phyloP scores from a whole-genome alignment of 1,284 basidiomycete species.

The Irpex lacteus region DNA sequence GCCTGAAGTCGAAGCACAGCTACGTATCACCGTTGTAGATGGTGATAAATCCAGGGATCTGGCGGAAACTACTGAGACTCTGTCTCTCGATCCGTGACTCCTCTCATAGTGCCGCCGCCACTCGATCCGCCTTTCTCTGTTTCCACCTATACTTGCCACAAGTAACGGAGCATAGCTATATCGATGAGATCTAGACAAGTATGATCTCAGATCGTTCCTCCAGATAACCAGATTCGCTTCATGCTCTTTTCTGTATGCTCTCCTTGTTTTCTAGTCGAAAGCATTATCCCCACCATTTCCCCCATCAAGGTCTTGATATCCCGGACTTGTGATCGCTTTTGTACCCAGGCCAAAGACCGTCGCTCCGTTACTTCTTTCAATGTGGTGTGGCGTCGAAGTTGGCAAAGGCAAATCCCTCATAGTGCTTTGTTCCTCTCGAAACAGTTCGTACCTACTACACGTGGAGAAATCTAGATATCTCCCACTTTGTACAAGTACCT shows the following conservation, averaged over 20 bases:
- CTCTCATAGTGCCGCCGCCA: not conserved
- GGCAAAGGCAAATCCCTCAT: not conserved
- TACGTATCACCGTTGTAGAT: conserved; percentile 9
- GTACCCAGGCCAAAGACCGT: not conserved
- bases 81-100: conserved; percentile 5
- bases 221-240: not conserved
- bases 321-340: not conserved
- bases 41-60: not conserved
- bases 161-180: not conserved
- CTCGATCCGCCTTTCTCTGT: not conserved
- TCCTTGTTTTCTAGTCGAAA: not conserved
- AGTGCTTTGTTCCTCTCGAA: not conserved
- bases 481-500: not conserved
- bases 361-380: not conserved
- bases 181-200: not conserved
- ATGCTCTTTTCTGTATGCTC: not conserved
- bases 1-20: conserved; percentile 4
- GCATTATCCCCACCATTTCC: not conserved
- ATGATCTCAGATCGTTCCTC: not conserved
- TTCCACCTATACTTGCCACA: not conserved
- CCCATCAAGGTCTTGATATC: not conserved
- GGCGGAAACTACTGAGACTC: conserved; percentile 3
- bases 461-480: not conserved
- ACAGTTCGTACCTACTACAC: not conserved
- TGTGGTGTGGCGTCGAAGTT: not conserved